A percentile compares a stretch with the other conserved stretches of the same genome.
Evolutionary conservation across 2,329 filamentous ascomycete genomes (phyloP).

Genomic region (Colletotrichum tamarilloi): DNA sequence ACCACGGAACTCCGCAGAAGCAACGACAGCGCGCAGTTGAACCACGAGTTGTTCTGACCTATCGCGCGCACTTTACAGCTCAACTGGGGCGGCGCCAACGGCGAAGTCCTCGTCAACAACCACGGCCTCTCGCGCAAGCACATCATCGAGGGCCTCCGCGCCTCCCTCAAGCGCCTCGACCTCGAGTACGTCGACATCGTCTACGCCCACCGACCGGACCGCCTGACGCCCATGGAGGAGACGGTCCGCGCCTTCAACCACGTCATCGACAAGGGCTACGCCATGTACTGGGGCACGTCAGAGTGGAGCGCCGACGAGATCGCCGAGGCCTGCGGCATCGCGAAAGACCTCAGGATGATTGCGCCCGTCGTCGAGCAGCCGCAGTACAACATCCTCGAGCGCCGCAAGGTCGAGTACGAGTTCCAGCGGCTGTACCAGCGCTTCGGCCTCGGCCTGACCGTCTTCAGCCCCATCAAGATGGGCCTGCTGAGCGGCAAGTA

Average conservation of each 20-base stretch:
- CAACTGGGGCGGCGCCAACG: slow-evolving; percentile 73
- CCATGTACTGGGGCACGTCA: slow-evolving; percentile 79
- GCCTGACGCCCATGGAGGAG: slow-evolving; percentile 77
- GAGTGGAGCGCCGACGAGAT: slow-evolving; percentile 79
- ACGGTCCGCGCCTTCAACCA: slow-evolving; percentile 78
- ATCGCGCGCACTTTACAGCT: slow-evolving; percentile 48
- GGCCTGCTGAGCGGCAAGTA: slow-evolving; percentile 76
- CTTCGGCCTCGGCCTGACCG: slow-evolving; percentile 69
- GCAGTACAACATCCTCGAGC: slow-evolving; percentile 72
- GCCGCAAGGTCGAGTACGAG: slow-evolving; percentile 72
- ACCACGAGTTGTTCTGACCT: background rate
- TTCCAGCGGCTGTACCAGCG: slow-evolving; percentile 70
- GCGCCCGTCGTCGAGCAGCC: slow-evolving; percentile 75
- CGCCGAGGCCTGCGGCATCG: slow-evolving; percentile 68
- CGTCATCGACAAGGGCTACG: slow-evolving; percentile 74
- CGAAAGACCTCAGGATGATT: slow-evolving; percentile 70
- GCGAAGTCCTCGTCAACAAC: slow-evolving; percentile 71
- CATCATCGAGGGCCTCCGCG: slow-evolving; percentile 69
- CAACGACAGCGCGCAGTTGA: too few species aligned
- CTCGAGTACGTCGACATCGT: slow-evolving; percentile 75
- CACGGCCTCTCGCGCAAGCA: slow-evolving; percentile 70
- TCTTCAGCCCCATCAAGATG: slow-evolving; percentile 67
- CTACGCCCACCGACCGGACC: slow-evolving; percentile 77
- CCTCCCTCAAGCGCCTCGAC: slow-evolving; percentile 66
- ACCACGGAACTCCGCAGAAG: background rate